phyloP scores from a whole-genome alignment of 257 asterid species.

The Ocimum tenuiflorum region DNA sequence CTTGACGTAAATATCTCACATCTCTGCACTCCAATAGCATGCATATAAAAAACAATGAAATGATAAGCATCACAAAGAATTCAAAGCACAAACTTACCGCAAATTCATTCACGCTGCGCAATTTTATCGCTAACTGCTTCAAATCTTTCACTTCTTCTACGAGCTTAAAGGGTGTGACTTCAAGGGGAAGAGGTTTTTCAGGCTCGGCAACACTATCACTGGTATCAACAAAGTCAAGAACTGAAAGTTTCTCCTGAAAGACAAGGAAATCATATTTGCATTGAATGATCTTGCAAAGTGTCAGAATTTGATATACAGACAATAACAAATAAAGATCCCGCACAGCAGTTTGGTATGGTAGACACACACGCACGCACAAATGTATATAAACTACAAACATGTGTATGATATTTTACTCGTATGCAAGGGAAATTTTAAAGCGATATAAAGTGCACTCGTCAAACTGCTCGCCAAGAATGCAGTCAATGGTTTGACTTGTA shows the following conservation, averaged over 20 bases:
- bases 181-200: conserved; percentile 60
- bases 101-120: conserved; percentile 67
- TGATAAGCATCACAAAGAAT: neutral
- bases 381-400: too few species aligned
- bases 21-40: neutral
- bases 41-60: neutral
- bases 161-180: conserved; percentile 60
- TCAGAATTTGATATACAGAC: neutral
- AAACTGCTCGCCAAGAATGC: neutral
- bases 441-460: neutral
- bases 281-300: neutral
- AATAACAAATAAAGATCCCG: neutral
- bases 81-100: conserved; percentile 56
- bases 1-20: neutral
- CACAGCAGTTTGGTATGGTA: neutral
- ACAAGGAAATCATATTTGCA: conserved; percentile 12
- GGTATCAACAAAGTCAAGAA: conserved; percentile 63
- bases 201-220: conserved; percentile 39
- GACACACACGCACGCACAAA: too few species aligned
- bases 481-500: neutral
- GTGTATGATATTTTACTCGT: conserved; percentile 3
- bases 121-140: conserved; percentile 70
- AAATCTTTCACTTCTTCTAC: conserved; percentile 87
- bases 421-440: neutral
- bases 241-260: conserved; percentile 59